Evolutionary conservation across 352 stramenopile species (phyloP), one percentile per base, ranked within the genome.

Genomic region (Blastocystis sp.): DNA sequence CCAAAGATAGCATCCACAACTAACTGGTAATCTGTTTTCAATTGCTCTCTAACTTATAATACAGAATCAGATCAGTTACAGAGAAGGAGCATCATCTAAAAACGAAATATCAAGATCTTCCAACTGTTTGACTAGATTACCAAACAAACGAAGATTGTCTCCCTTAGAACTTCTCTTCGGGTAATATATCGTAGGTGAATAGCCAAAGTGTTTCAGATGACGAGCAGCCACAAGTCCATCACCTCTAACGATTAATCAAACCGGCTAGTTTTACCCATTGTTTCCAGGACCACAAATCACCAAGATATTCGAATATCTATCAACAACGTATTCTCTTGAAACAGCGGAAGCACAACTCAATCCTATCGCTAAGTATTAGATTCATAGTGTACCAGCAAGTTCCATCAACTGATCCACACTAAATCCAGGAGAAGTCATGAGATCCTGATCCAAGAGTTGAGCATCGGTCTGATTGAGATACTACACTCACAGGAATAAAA

Each of bases 331-430:
- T 42, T 92, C 89, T 80, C 96, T 92, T 37, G 89, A 88, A 61
- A 98, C 90, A 1, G 95, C 94, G 29, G 37, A 74, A 4, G 89
- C 88, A 86, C 57, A 71, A 74, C 75, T 86, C 24, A 73, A 86
- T 57, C 69, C 69, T 80, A 80, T 32, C 32, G 9, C 37, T 14
- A 29, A 46, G 16, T 54, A 92, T 93, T 5, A 95, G 94, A 32
- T 21, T 98, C 95, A 88, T 93, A 94, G n/a, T 11, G 98, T 89
- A 2, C 96, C 97, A 9, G 97, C 96, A 24, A 99, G 91, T 90
- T 99, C 97, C 97, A 99, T 99, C 24, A 99, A 91, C 90, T 98
- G 96, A 80, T 97, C 93, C 71, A 98, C 93, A 29, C 92, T 95
- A 89, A 97, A 98, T 0, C 94, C 94, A 65, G 73, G 88, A 32